Base-by-base conservation (phyloP, 768 basidiomycete genomes). In the Collybia mongolica region DNA sequence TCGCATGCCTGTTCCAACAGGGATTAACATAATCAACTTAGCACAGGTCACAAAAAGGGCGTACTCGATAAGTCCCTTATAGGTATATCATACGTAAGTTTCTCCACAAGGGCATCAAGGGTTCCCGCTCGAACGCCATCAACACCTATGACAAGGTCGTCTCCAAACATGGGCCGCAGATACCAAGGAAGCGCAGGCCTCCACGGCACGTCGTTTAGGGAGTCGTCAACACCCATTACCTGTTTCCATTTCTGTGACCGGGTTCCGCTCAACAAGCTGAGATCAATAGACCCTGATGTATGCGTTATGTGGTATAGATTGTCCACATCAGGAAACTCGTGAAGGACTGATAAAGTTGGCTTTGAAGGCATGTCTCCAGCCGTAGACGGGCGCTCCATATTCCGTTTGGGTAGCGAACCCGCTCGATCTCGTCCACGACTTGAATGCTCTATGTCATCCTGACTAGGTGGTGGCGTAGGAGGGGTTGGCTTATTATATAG, bases 121-220 rank as follows among this genome's bases (percentile, higher is more conserved):
- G 88, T 87, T 2, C 88, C 93, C 17, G 79, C 80, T 48, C 78
- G 78, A 45, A 93, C 77, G 1, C 90, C 87, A 46, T 88, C 86
- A 29, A 72, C 68, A 48, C 86, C 83, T 32, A 84, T 61, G 20
- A 82, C 76, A 32, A 94, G 73, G 54, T 90, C 80, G 42, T 84
- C 78, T 4, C 76, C 70, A 60, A 83, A 80, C 45, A 72, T 71
- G 5, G 82, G 77, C 19, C 75, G 79, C 22, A 90, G 72, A 62
- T 81, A 88, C 77, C 81, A 80, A 1, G 88, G 83, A 22, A 68
- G 54, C 24, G 56, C 64, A 3, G 66, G 60, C 44, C 67, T 67
- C 1, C 69, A 65, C 24, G 64, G 60, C 46, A 67, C 65, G 19
- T 69, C 70, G 44, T 71, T 72, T 39, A 68, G 65, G 51, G 72